Evolutionary conservation across 2,329 filamentous ascomycete genomes (phyloP).

Genomic region (Xylaria hypoxylon): DNA sequence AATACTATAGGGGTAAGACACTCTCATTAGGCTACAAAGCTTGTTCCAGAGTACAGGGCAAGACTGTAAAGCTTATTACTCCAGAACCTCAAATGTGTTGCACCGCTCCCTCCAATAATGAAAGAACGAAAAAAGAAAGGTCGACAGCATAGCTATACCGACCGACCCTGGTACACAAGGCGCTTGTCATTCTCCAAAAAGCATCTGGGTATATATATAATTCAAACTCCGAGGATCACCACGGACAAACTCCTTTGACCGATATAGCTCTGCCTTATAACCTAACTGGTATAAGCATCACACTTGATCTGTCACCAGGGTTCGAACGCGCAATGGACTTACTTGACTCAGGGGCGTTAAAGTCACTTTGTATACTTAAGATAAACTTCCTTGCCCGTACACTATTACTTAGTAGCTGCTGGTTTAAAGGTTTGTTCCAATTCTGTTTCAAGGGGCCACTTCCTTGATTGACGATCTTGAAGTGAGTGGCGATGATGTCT

Average conservation of each 20-base stretch:
- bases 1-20: too few relatives aligned
- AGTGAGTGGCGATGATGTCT: constrained; percentile 27
- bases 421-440: constrained; percentile 28
- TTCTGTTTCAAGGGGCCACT: constrained; percentile 29
- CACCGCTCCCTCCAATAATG: too few relatives aligned
- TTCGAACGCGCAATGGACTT: background rate
- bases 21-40: too few relatives aligned
- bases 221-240: constrained; percentile 25
- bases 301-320: too few relatives aligned
- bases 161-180: too few relatives aligned
- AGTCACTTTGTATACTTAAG: constrained; percentile 27
- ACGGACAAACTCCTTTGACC: constrained; percentile 13
- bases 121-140: too few relatives aligned
- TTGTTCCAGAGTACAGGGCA: too few relatives aligned
- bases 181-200: constrained; percentile 28
- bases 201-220: constrained; percentile 28
- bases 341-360: constrained; percentile 17
- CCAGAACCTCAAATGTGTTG: too few relatives aligned
- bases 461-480: constrained; percentile 31
- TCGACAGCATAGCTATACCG: too few relatives aligned
- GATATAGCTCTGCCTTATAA: constrained; percentile 23
- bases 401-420: constrained; percentile 30
- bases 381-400: constrained; percentile 17
- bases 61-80: too few relatives aligned
- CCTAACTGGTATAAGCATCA: constrained; percentile 13